Base-by-base conservation (phyloP, 2,329 filamentous ascomycete genomes). In the Cercospora zeina region DNA sequence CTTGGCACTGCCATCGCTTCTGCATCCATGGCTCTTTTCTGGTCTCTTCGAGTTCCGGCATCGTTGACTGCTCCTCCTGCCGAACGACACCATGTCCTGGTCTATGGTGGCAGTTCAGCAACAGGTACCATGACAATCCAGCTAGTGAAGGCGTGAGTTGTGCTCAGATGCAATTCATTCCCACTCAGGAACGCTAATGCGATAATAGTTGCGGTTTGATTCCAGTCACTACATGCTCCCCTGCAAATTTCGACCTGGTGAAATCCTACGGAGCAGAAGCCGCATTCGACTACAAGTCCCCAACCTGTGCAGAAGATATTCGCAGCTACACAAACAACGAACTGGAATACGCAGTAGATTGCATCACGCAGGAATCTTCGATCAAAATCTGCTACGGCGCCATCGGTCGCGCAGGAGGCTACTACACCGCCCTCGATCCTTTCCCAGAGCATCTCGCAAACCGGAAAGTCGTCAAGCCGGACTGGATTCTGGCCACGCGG, bases 111-210 rank as follows among this genome's bases (percentile, higher is more conserved):
- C 1, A 73, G 71, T 34, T 80, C 79, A 1, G 71, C 79, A 0
- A 76, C 73, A 0, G 81, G 80, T 0, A 78, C 77, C 0, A 68
- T 76, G 57, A 79, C 78, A 0, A 75, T 81, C 3, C 81, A 83
- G 65, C 50, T 82, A 13, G 66, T 79, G 14, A 75, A 71, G 36
- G 58, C 72, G 69, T 45, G 19, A 45, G 39, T 7, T n/a, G 19
- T 24, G 13, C 11, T 45, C 13, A 10, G 16, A 16, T 9, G 1
- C 6, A 19, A 1, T n/a, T 45, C 14, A 1, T 14, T 45, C 8
- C 36, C 36, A 39, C n/a, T 16, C n/a, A 45, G 1, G 5, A 19
- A 21, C 1, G n/a, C 39, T n/a, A 2, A 45, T 45, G 5, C 39
- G 10, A 16, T 45, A 1, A 19, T 13, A 45, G 39, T 45, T 64